Evolutionary conservation across 257 asterid species (phyloP).

Genomic region (Verbascum thapsus): DNA sequence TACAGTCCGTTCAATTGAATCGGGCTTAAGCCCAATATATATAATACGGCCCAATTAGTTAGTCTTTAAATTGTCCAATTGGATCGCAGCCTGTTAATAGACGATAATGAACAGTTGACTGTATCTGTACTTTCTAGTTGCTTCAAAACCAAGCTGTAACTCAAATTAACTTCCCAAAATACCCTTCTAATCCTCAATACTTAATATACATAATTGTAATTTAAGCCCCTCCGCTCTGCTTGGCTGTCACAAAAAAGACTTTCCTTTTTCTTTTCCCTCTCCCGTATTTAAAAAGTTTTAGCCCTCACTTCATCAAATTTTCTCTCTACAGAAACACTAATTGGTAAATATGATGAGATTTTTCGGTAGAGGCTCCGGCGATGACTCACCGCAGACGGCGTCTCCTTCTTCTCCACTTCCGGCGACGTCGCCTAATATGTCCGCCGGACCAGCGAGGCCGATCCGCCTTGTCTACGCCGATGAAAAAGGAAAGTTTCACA

Average conservation of each 20-base stretch:
- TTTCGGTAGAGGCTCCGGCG: slow-evolving; percentile 48
- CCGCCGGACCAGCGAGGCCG: slow-evolving; percentile 85
- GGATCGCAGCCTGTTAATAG: too few species aligned
- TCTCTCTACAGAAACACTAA: too few species aligned
- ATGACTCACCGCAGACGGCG: slow-evolving; percentile 58
- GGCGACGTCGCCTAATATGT: slow-evolving; percentile 39
- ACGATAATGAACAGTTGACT: slow-evolving; percentile 16
- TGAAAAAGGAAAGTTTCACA: slow-evolving; percentile 81
- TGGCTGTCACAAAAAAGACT: neutral
- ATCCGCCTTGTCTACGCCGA: slow-evolving; percentile 89
- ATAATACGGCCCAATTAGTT: too few species aligned
- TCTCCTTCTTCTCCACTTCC: slow-evolving; percentile 49
- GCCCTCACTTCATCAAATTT: slow-evolving; percentile 3
- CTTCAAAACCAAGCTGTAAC: slow-evolving; percentile 28
- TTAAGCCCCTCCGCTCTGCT: neutral
- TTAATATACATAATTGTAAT: slow-evolving; percentile 17
- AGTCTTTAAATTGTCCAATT: too few species aligned
- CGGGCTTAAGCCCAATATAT: too few species aligned
- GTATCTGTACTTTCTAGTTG: slow-evolving; percentile 2
- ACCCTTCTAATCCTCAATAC: slow-evolving; percentile 17
- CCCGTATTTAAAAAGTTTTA: slow-evolving; percentile 26
- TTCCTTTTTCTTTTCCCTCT: slow-evolving; percentile 31
- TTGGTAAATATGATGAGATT: slow-evolving; percentile 50
- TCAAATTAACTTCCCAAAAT: neutral
- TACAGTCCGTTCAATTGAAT: too few species aligned